phyloP scores from a whole-genome alignment of 1,139 yeast species.

The Candida buenavistaensis region DNA sequence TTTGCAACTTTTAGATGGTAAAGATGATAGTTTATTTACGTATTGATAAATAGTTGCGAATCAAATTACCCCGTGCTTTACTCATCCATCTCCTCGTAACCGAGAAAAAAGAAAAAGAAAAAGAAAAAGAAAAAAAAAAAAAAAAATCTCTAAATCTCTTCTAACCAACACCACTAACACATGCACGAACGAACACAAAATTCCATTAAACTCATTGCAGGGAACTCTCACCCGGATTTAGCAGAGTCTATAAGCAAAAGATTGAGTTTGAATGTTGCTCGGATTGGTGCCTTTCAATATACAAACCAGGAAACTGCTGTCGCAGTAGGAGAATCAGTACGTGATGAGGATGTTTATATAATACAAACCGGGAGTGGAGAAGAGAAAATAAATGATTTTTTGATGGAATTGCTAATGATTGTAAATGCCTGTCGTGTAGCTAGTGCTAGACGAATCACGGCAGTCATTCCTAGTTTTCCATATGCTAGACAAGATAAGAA shows the following conservation, averaged over 20 bases:
- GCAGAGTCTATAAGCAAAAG: constrained; percentile 67
- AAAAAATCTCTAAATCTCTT: background rate
- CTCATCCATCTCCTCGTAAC: background rate
- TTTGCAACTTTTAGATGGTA: constrained; percentile 31
- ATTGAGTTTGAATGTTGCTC: constrained; percentile 57
- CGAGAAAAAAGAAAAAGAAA: background rate
- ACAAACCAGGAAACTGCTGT: constrained; percentile 88
- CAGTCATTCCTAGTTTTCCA: constrained; percentile 93
- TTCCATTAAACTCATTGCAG: constrained; percentile 82
- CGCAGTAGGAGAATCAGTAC: constrained; percentile 89
- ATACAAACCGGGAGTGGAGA: constrained; percentile 92
- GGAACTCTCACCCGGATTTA: constrained; percentile 85
- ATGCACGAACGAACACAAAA: constrained; percentile 33
- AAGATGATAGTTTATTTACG: background rate
- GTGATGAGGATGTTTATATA: constrained; percentile 94
- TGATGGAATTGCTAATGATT: constrained; percentile 85
- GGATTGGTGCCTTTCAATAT: constrained; percentile 67
- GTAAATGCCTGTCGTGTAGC: constrained; percentile 96
- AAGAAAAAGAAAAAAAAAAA: background rate
- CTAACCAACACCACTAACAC: background rate
- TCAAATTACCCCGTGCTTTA: constrained; percentile 1
- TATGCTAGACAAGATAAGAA: constrained; percentile 97
- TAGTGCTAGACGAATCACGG: constrained; percentile 92
- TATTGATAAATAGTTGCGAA: background rate
- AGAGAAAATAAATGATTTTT: constrained; percentile 70